A percentile compares a stretch with the other conserved stretches of the same genome.
Evolutionary conservation across 352 stramenopile genomes (phyloP).

Genomic region (Pythium coloratum): DNA sequence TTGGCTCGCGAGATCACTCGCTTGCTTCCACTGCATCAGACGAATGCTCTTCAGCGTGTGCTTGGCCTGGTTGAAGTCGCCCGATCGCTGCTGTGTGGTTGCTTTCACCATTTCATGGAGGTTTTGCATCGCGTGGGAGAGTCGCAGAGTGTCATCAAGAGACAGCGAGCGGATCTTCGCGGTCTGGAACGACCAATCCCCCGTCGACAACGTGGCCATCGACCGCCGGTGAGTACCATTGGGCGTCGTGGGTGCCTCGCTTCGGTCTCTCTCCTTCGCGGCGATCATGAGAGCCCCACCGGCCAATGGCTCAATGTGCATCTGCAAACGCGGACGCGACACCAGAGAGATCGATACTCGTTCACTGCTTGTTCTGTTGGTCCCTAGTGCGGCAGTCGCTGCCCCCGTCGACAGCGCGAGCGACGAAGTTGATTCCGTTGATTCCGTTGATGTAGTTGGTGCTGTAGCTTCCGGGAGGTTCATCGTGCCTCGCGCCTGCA

Average conservation of each 20-base stretch:
- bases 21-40: constrained; percentile 53
- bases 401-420: neutral
- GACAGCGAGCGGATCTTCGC: constrained; percentile 41
- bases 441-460: neutral
- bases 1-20: constrained; percentile 45
- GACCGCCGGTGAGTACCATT: constrained; percentile 20
- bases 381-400: no score
- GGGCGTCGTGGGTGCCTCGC: constrained; percentile 12
- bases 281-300: constrained; percentile 22
- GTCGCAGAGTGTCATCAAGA: constrained; percentile 24
- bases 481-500: constrained; percentile 15
- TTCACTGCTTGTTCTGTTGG: neutral
- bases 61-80: constrained; percentile 36
- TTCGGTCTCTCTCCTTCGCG: constrained; percentile 22
- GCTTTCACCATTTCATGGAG: constrained; percentile 37
- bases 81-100: constrained; percentile 30
- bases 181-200: constrained; percentile 40
- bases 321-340: constrained; percentile 25
- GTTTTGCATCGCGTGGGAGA: constrained; percentile 38
- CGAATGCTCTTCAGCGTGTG: constrained; percentile 38
- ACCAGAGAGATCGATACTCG: neutral
- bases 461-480: neutral
- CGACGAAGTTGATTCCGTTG: neutral
- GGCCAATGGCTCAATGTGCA: constrained; percentile 28
- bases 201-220: constrained; percentile 16